Evolutionary conservation across 805 yeast species (phyloP), one percentile per base, ranked within the genome.

Genomic region (Kuraishia molischiana): DNA sequence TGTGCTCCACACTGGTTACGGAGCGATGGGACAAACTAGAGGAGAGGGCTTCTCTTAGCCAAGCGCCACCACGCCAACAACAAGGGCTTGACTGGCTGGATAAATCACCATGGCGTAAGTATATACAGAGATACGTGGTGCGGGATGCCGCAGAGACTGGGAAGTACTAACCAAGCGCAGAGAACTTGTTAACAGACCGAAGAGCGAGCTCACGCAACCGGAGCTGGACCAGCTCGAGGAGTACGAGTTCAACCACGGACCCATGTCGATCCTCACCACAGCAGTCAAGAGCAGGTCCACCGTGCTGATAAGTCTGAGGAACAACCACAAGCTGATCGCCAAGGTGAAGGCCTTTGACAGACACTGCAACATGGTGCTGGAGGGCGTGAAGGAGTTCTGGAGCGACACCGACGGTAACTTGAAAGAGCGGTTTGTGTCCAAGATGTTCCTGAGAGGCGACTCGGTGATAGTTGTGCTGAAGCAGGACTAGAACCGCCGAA

Each of bases 271-370:
- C 20, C 71, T 92, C n/a, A 85, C 87, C 47, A 77, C 79, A 34
- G 87, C 97, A 0, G 81, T 86, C 30, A 71, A 77, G 42, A 71
- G 76, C 38, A 79, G 77, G 37, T 71, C 83, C 2, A 85, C 86
- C 19, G 85, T 92, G 4, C 73, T 92, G 41, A 83, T 92, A 42
- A 85, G 95, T 17, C 74, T 95, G 42, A 72, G 99, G 52, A 92
- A 92, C 57, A 89, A 90, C 58, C 96, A 89, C 54, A 92, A 92
- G 59, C 67, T 92, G 30, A 72, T 92, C 22, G 95, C 89, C 2
- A 77, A 85, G 46, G 92, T 92, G 36, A 84, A 84, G 52, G 97
- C 97, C 0, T 92, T 87, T 58, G 99, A 92, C 56, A 78, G 95
- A 53, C 99, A 92, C 60, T 82, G 95, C 44, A 92, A 92, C 58